Conservation (phyloP, 345 rosid genomes). For the Limnanthes douglasii region DNA sequence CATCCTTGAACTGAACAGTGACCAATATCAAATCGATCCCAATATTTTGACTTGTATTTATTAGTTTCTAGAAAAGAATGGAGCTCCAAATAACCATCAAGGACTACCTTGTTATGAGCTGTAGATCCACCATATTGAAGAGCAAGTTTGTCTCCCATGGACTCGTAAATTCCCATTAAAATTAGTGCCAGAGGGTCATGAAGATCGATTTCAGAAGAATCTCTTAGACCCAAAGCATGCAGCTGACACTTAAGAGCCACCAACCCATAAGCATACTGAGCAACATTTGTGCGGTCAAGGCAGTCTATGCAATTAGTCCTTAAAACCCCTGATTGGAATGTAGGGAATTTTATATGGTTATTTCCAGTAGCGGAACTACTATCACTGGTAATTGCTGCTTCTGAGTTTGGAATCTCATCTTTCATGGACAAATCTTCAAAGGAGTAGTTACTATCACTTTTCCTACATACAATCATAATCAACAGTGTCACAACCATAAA, state of each 20-base stretch:
- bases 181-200: constrained; percentile 62
- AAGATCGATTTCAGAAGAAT: constrained; percentile 37
- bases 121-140: constrained; percentile 96
- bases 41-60: too few species aligned
- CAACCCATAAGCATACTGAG: constrained; percentile 84
- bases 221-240: constrained; percentile 36
- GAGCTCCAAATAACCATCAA: too few species aligned
- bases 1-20: too few species aligned
- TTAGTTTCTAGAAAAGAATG: too few species aligned
- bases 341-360: constrained; percentile 18
- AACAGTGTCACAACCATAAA: too few species aligned
- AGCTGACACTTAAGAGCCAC: constrained; percentile 77
- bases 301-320: constrained; percentile 99
- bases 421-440: constrained; percentile 8
- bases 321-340: constrained; percentile 68
- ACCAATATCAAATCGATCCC: too few species aligned
- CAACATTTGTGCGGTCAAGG: constrained; percentile 94
- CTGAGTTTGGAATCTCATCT: constrained; percentile 16
- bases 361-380: constrained; percentile 12
- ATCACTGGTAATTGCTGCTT: constrained; percentile 12
- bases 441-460: constrained; percentile 14
- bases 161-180: constrained; percentile 68
- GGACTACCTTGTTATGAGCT: constrained; percentile 88
- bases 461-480: too few species aligned
- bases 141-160: constrained; percentile 96